phyloP scores from a whole-genome alignment of 2,329 filamentous ascomycete species.

The Cylindrodendrum hubeiense region DNA sequence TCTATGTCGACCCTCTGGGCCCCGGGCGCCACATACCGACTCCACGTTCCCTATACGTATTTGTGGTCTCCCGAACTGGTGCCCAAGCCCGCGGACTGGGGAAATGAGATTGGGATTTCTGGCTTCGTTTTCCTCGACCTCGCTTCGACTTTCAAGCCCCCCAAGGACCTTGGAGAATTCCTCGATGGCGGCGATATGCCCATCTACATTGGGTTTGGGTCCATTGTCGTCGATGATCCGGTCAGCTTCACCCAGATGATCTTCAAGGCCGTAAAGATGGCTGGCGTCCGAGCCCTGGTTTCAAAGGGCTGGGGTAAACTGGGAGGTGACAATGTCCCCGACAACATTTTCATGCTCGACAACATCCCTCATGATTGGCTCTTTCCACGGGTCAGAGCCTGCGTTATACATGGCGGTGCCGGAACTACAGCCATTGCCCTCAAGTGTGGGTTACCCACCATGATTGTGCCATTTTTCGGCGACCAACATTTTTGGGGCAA shows the following conservation, averaged over 20 bases:
- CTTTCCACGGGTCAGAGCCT: constrained; percentile 74
- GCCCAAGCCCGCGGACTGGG: constrained; percentile 77
- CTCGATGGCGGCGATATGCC: constrained; percentile 68
- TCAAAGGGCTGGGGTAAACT: constrained; percentile 83
- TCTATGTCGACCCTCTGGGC: constrained; percentile 83
- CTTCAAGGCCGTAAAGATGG: constrained; percentile 73
- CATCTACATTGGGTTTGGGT: constrained; percentile 82
- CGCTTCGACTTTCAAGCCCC: constrained; percentile 71
- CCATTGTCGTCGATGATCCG: constrained; percentile 80
- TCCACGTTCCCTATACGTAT: constrained; percentile 83
- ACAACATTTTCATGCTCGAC: constrained; percentile 78
- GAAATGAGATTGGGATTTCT: constrained; percentile 77
- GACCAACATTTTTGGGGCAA: constrained; percentile 84
- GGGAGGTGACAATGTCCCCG: constrained; percentile 68
- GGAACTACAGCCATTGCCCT: constrained; percentile 82
- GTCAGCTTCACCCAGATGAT: constrained; percentile 78
- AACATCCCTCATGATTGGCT: constrained; percentile 85
- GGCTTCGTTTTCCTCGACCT: constrained; percentile 84
- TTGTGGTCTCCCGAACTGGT: constrained; percentile 76
- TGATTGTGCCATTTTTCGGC: constrained; percentile 85
- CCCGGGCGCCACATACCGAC: constrained; percentile 77
- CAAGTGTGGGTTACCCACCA: constrained; percentile 77
- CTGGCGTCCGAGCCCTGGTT: constrained; percentile 78
- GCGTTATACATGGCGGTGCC: constrained; percentile 82
- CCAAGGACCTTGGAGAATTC: constrained; percentile 67